A percentile compares a stretch with the other conserved stretches of the same genome.
phyloP scores from a whole-genome alignment of 208 protist species.

The Sergeia podlipaevii region DNA sequence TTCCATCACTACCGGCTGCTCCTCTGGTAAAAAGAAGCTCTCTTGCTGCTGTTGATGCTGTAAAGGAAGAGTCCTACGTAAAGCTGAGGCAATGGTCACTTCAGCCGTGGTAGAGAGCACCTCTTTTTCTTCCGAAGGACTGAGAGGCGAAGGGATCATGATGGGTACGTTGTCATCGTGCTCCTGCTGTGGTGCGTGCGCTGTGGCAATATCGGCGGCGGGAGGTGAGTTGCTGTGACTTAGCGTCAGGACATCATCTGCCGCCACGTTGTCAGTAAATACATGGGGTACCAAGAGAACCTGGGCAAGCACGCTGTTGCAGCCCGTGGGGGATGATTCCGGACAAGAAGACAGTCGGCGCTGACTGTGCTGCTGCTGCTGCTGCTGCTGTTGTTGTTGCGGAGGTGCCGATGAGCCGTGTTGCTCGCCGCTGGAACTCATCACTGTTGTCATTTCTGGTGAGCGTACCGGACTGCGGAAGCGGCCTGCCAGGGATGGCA shows the following conservation, averaged over 20 bases:
- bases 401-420: background rate
- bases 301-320: background rate
- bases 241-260: no score
- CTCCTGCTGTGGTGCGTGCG: constrained; percentile 1
- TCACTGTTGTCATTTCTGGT: background rate
- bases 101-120: no score
- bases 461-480: background rate
- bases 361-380: background rate
- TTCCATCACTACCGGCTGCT: no score
- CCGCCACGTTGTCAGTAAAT: background rate
- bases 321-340: no score
- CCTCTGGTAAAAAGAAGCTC: no score
- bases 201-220: background rate
- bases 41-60: no score
- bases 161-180: constrained; percentile 1
- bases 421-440: background rate
- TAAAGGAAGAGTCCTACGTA: no score
- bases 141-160: no score
- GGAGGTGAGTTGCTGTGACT: no score
- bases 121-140: no score
- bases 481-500: background rate
- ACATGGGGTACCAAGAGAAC: background rate
- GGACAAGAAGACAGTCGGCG: no score
- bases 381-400: background rate
- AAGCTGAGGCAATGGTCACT: no score